These are phyloP conservation scores for Primulina huaijiensis DNA, from an alignment of 257 asterid species.

Conservation along the genomic window DNA sequence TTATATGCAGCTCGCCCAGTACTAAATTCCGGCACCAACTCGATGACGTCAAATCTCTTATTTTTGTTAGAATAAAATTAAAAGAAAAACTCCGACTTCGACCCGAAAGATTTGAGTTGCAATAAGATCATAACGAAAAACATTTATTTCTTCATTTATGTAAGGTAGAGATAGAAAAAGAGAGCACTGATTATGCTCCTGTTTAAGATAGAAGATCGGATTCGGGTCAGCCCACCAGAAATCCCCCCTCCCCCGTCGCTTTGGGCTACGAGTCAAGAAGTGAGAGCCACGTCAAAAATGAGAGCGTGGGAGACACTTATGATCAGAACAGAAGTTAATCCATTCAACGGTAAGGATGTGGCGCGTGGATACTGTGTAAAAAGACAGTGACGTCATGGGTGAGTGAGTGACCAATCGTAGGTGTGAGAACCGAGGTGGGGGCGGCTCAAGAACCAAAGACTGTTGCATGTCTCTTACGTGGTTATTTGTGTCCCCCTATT, in stretches of 20 bases:
- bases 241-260: neutral
- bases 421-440: constrained; percentile 12
- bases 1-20: too few species aligned
- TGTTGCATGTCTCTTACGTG: constrained; percentile 1
- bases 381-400: neutral
- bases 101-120: too few species aligned
- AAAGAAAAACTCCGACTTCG: too few species aligned
- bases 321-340: too few species aligned
- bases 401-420: neutral
- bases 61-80: too few species aligned
- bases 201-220: neutral
- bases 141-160: too few species aligned
- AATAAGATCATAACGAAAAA: too few species aligned
- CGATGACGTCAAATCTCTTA: too few species aligned
- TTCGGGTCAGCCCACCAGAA: neutral
- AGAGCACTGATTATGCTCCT: too few species aligned
- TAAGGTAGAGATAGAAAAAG: too few species aligned
- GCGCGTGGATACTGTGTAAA: neutral
- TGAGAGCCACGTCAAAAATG: neutral
- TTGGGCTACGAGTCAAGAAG: neutral
- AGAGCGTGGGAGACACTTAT: neutral
- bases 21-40: too few species aligned
- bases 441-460: constrained; percentile 19
- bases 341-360: too few species aligned
- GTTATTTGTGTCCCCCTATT: constrained; percentile 10